Conservation (phyloP, 1,284 basidiomycete genomes). For the Ceratobasidium sp. region DNA sequence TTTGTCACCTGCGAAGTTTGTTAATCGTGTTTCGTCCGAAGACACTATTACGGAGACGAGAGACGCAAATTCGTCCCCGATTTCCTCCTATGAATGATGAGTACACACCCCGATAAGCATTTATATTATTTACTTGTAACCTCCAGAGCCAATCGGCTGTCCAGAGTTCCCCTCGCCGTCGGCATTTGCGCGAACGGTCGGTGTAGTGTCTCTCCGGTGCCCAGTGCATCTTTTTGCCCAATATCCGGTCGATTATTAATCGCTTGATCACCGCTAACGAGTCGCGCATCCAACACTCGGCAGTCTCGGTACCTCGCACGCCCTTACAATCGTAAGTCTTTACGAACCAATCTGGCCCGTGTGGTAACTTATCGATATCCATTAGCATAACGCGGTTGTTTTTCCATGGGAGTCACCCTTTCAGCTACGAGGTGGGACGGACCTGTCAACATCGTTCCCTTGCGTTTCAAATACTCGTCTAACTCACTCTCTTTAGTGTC, state of each 20-base stretch:
- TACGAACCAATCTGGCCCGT: constrained; percentile 4
- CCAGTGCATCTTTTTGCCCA: constrained; percentile 29
- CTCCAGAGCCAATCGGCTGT: constrained; percentile 35
- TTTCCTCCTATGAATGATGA: constrained; percentile 14
- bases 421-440: too few relatives aligned
- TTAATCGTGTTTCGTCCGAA: constrained; percentile 42
- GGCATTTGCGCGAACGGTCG: neutral
- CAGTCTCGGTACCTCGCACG: constrained; percentile 39
- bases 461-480: too few relatives aligned
- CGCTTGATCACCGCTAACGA: too few relatives aligned
- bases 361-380: constrained; percentile 29
- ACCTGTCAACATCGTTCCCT: too few relatives aligned
- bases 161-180: constrained; percentile 17
- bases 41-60: constrained; percentile 27
- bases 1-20: constrained; percentile 36
- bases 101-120: neutral
- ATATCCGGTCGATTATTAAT: too few relatives aligned
- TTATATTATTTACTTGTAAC: constrained; percentile 18
- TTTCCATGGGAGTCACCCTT: neutral
- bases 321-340: constrained; percentile 42
- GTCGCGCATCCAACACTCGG: constrained; percentile 47
- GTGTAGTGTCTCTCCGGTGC: constrained; percentile 3
- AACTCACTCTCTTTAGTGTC: too few relatives aligned
- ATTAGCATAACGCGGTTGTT: constrained; percentile 5
- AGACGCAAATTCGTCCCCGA: constrained; percentile 18